A percentile compares a stretch with the other conserved stretches of the same genome.
phyloP scores from a whole-genome alignment of 352 stramenopile species.

The Phytophthora meadii region DNA sequence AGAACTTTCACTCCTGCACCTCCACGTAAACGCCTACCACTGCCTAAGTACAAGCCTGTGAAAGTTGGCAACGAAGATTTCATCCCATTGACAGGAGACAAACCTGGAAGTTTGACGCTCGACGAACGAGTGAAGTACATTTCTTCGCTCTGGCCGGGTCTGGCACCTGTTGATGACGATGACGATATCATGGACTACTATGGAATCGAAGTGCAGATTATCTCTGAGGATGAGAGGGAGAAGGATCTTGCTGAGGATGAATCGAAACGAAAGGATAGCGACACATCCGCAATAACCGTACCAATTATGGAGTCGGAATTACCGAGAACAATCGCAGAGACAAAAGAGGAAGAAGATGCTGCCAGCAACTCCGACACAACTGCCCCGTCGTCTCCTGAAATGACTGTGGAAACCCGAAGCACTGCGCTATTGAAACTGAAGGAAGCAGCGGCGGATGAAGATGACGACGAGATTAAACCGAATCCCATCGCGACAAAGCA shows the following conservation, averaged over 20 bases:
- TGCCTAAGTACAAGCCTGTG: constrained; percentile 62
- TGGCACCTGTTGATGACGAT: constrained; percentile 70
- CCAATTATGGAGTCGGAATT: not conserved
- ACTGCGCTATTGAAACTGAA: constrained; percentile 59
- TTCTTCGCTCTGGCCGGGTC: constrained; percentile 67
- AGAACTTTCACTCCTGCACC: constrained; percentile 14
- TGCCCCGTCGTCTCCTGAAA: constrained; percentile 28
- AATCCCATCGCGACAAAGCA: constrained; percentile 72
- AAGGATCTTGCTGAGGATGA: constrained; percentile 35
- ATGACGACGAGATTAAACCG: constrained; percentile 50
- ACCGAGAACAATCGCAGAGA: not conserved
- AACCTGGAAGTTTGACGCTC: constrained; percentile 48
- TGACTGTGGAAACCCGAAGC: constrained; percentile 66
- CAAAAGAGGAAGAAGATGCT: constrained; percentile 19
- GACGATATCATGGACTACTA: constrained; percentile 83
- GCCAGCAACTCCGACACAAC: constrained; percentile 27
- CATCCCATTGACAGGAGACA: constrained; percentile 50
- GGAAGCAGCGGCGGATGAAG: constrained; percentile 51
- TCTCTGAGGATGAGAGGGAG: constrained; percentile 68
- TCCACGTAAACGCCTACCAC: constrained; percentile 14
- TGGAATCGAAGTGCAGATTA: constrained; percentile 76
- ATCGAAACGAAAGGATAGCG: not conserved
- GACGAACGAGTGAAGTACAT: constrained; percentile 74
- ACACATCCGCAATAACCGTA: not conserved
- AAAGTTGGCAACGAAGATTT: constrained; percentile 54